Conservation (phyloP, 306 rosid species). For the Luffa aegyptiaca region DNA sequence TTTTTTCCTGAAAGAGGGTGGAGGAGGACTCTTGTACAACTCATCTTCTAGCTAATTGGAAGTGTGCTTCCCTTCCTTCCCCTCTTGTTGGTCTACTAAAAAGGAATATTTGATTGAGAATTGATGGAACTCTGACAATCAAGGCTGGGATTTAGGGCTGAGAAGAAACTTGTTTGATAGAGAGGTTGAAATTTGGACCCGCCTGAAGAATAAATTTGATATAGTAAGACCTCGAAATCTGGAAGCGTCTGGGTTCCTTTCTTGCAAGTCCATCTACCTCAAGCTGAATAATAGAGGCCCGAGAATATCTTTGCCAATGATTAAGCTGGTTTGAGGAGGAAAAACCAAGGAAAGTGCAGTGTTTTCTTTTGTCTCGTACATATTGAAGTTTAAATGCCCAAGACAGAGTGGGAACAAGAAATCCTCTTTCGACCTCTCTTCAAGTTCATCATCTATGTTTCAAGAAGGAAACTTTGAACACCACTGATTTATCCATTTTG, state of each 20-base stretch:
- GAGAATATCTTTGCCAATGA: neutral
- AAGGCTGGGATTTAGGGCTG: too few species aligned
- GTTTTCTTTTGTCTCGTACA: neutral
- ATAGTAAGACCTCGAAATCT: neutral
- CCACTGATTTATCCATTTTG: neutral
- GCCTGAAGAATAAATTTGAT: neutral
- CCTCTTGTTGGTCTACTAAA: neutral
- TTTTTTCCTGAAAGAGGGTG: neutral
- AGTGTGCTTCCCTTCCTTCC: neutral
- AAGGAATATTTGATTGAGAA: neutral
- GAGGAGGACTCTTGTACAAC: neutral
- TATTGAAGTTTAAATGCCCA: neutral
- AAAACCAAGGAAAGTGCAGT: neutral
- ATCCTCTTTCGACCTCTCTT: neutral
- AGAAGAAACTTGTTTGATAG: too few species aligned
- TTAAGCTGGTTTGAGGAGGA: neutral
- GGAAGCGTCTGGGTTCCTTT: neutral
- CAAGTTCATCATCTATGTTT: neutral
- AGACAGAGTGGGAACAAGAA: neutral
- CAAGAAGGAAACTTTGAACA: neutral
- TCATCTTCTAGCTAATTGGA: neutral
- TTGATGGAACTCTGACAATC: neutral
- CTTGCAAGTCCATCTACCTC: neutral
- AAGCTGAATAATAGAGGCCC: neutral
- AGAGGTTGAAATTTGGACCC: neutral